Conservation (phyloP, 257 asterid genomes). For the Sherardia arvensis region DNA sequence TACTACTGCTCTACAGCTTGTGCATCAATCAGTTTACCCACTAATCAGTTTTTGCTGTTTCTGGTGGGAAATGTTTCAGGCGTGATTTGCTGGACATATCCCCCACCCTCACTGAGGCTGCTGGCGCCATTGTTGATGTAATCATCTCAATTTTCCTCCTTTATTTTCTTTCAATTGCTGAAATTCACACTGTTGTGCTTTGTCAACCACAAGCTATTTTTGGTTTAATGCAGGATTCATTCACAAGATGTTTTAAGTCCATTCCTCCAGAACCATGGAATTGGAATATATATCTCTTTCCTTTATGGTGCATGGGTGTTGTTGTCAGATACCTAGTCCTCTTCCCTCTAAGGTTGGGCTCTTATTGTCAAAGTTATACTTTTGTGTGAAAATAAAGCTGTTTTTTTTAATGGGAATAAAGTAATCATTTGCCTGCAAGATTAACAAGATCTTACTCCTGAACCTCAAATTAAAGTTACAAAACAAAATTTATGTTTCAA, state of each 20-base stretch:
- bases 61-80: no score
- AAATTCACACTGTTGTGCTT: not conserved
- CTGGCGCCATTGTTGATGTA: slow-evolving; percentile 96
- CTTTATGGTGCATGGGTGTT: slow-evolving; percentile 95
- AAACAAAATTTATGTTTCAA: no score
- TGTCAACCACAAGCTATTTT: not conserved
- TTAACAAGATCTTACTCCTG: no score
- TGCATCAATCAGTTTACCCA: no score
- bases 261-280: slow-evolving; percentile 98
- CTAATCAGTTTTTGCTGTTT: no score
- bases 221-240: slow-evolving; percentile 55
- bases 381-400: no score
- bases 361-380: no score
- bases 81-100: slow-evolving; percentile 91
- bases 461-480: no score
- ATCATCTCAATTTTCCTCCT: not conserved
- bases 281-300: slow-evolving; percentile 88
- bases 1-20: no score
- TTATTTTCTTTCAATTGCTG: not conserved
- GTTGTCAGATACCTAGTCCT: slow-evolving; percentile 77
- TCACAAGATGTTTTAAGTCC: slow-evolving; percentile 95
- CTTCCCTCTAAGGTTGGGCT: slow-evolving; percentile 72
- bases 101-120: slow-evolving; percentile 90
- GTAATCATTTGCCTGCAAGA: no score
- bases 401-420: no score